Evolutionary conservation across 169 alveolate genomes (phyloP).

Genomic region (Plasmodium falciparum): DNA sequence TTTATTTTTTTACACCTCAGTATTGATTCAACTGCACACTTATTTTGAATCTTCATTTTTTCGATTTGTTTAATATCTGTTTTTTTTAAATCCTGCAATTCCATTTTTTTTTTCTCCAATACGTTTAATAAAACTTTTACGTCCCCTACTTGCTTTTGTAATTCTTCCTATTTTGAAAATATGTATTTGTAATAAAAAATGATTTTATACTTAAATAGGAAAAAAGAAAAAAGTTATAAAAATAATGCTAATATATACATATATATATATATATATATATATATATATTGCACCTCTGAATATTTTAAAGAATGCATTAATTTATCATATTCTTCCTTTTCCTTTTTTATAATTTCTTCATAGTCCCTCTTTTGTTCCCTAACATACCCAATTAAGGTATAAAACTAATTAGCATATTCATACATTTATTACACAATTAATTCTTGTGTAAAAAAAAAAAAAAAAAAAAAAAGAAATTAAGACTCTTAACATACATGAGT

Average conservation of each 20-base stretch:
- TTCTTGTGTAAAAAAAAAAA: not conserved
- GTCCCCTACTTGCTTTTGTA: constrained; percentile 25
- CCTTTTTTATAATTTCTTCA: constrained; percentile 11
- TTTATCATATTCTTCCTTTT: constrained; percentile 36
- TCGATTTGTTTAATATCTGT: constrained; percentile 64
- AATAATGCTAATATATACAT: not conserved
- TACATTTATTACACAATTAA: not conserved
- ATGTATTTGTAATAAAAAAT: not conserved
- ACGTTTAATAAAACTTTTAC: constrained; percentile 15
- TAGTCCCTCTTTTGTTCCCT: constrained; percentile 1
- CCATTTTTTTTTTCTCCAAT: constrained; percentile 31
- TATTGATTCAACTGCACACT: constrained; percentile 64
- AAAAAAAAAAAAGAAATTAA: not conserved
- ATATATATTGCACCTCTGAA: constrained; percentile 29
- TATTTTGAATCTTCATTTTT: constrained; percentile 52
- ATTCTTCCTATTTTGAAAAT: constrained; percentile 30
- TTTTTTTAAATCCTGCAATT: constrained; percentile 46
- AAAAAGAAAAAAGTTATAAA: not conserved
- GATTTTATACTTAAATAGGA: not conserved
- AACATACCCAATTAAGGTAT: too few species aligned
- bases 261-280: not conserved
- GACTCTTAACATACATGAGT: constrained; percentile 16
- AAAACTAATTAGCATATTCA: not conserved
- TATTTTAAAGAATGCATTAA: constrained; percentile 15
- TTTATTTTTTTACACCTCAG: constrained; percentile 19